Percentiles rank a stretch among this genome's conserved stretches.
These are phyloP conservation scores for Laburnicola sp. DNA, from an alignment of 2,329 filamentous ascomycete species.

Conservation along the genomic window DNA sequence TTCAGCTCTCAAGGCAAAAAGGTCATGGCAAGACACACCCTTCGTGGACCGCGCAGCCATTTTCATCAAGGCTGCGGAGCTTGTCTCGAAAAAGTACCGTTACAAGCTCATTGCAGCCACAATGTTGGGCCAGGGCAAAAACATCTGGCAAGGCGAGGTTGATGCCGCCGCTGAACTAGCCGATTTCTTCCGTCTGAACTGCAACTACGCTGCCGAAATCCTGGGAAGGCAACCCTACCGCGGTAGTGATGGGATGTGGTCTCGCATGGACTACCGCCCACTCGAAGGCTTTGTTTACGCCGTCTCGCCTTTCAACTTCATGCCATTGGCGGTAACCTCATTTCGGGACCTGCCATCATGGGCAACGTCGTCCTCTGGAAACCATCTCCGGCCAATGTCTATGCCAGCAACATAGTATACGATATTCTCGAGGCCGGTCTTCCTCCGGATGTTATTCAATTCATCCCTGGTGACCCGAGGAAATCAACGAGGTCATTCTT, in stretches of 20 bases:
- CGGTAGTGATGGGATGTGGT: constrained; percentile 82
- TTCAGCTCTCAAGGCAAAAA: constrained; percentile 78
- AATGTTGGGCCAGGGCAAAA: constrained; percentile 95
- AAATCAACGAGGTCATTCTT: constrained; percentile 76
- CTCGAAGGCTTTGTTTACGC: constrained; percentile 95
- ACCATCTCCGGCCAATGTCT: constrained; percentile 81
- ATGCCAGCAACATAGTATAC: constrained; percentile 84
- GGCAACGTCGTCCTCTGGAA: constrained; percentile 97
- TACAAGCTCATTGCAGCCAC: constrained; percentile 95
- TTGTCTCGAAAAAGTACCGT: constrained; percentile 86
- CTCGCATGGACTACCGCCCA: constrained; percentile 79
- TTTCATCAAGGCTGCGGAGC: constrained; percentile 91
- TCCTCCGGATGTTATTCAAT: constrained; percentile 85
- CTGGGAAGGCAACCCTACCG: constrained; percentile 83
- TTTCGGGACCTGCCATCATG: constrained; percentile 78
- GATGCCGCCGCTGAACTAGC: constrained; percentile 87
- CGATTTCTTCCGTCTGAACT: constrained; percentile 90
- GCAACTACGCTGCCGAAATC: constrained; percentile 86
- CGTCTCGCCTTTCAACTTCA: constrained; percentile 94
- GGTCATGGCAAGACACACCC: constrained; percentile 79
- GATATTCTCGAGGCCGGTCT: constrained; percentile 91
- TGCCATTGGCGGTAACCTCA: constrained; percentile 84
- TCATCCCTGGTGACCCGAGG: constrained; percentile 81
- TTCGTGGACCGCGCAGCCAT: constrained; percentile 89
- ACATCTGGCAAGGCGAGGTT: constrained; percentile 96